Evolutionary conservation across 768 basidiomycete genomes (phyloP), one percentile per base, ranked within the genome.

Genomic region (Termitomyces sp.): DNA sequence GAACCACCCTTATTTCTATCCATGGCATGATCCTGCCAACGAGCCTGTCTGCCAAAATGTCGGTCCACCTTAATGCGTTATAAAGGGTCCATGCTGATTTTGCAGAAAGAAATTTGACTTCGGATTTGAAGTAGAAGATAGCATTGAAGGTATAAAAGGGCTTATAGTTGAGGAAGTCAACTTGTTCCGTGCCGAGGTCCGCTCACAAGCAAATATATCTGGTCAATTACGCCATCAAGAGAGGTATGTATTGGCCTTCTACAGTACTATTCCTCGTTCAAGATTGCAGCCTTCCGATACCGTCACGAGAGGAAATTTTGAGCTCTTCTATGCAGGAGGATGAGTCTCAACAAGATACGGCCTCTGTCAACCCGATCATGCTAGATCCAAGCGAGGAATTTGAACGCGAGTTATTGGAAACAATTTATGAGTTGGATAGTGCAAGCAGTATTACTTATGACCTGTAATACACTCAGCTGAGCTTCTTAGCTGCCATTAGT

Each of bases 1-100:
- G 54, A 88, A 89, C 54, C 97, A 99, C 70, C 94, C 95, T 1
- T 99, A 98, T 74, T 76, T 93, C 58, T 82, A 89, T 59, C 95
- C 96, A 13, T 98, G 97, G 97, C 95, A 98, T 70, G 95, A 98
- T 71, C 95, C 95, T 20, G 85, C 89, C 15, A 95, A 98, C 69
- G 95, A 97, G 72, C 94, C 95, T 0, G 65, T 83, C 41, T 97
- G 94, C 72, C 84, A 90, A 44, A 72, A 81, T 50, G 94, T 93
- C 64, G 66, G 79, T 73, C 24, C 9, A 42, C 27, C 7, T 37
- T 4, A 4, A 27, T 27, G n/a, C 24, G 15, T 39, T 30, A 2
- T 31, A 2, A 1, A 9, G 2, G 24, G 39, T 50, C 15, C 55
- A 30, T n/a, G 18, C 39, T 33, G 13, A 18, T 39, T 2, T 22